Evolutionary conservation across 148 eudicot species (phyloP).

Genomic region (Amaranthus hypochondriacus): DNA sequence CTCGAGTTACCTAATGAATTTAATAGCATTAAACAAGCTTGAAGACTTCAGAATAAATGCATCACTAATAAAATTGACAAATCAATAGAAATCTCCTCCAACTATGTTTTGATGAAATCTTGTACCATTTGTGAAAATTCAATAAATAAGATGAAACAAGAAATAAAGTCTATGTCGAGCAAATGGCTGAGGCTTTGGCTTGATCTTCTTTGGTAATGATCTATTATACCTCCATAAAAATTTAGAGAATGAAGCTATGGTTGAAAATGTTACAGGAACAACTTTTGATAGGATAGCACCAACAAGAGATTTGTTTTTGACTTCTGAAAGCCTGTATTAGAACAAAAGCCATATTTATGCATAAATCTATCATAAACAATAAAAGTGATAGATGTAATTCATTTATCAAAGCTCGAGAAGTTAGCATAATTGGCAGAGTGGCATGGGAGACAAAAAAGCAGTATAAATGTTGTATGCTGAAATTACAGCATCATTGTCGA

Average conservation of each 20-base stretch:
- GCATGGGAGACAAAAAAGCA: neutral
- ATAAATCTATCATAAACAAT: neutral
- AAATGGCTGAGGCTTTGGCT: conserved; percentile 79
- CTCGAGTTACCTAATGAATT: too few relatives aligned
- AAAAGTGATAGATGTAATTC: neutral
- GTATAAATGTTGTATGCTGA: conserved; percentile 53
- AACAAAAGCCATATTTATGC: conserved; percentile 15
- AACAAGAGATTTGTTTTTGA: conserved; percentile 72
- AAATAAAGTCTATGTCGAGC: conserved; percentile 48
- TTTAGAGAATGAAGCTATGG: conserved; percentile 77
- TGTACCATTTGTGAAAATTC: too few relatives aligned
- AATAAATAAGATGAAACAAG: neutral
- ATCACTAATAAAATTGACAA: too few relatives aligned
- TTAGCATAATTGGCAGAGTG: neutral
- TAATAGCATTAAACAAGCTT: too few relatives aligned
- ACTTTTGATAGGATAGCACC: conserved; percentile 92
- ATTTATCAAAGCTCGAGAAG: neutral
- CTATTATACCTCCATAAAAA: conserved; percentile 63
- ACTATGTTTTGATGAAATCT: too few relatives aligned
- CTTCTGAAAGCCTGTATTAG: conserved; percentile 74
- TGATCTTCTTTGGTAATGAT: conserved; percentile 47
- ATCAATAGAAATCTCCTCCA: too few relatives aligned
- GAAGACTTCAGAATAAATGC: too few relatives aligned
- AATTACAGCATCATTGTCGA: conserved; percentile 87
- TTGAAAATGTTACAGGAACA: conserved; percentile 88